These are phyloP conservation scores for Penicillium riverlandense DNA, from an alignment of 495 filamentous ascomycete species.

Conservation along the genomic window DNA sequence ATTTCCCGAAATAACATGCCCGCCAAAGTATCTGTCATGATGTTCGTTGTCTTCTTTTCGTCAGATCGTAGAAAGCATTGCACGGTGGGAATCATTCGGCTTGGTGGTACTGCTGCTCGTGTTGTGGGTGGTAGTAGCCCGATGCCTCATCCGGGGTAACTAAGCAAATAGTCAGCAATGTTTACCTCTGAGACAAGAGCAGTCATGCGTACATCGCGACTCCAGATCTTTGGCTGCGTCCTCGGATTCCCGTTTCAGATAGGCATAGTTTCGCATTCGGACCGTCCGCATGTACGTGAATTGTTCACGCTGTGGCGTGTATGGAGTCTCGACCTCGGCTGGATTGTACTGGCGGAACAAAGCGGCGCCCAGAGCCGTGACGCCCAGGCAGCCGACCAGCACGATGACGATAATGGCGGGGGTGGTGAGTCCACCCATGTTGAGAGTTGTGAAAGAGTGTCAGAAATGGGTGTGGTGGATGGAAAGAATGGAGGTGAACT, in stretches of 20 bases:
- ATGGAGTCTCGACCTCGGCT: slow-evolving; percentile 6
- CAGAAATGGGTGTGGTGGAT: no score
- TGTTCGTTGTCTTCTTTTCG: no score
- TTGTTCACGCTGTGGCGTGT: slow-evolving; percentile 22
- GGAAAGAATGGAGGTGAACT: no score
- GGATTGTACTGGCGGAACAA: slow-evolving; percentile 27
- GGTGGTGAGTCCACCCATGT: slow-evolving; percentile 21
- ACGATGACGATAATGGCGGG: slow-evolving; percentile 37
- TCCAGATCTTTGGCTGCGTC: slow-evolving; percentile 19
- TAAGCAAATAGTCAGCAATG: slow-evolving; percentile 1
- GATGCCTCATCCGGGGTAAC: slow-evolving; percentile 8
- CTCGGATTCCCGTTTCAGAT: slow-evolving; percentile 19
- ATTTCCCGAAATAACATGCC: no score
- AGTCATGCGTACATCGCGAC: slow-evolving; percentile 22
- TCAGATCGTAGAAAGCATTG: no score
- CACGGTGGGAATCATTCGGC: no score
- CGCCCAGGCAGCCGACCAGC: slow-evolving; percentile 29
- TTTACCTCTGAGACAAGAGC: background rate
- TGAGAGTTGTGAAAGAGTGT: background rate
- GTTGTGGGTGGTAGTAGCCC: slow-evolving; percentile 6
- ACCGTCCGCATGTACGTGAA: slow-evolving; percentile 33
- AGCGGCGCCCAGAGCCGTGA: slow-evolving; percentile 27
- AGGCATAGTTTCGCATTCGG: slow-evolving; percentile 22
- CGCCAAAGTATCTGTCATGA: no score
- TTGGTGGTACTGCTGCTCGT: background rate